Base-by-base conservation (phyloP, 768 basidiomycete genomes). In the Lactifluus subvellereus region DNA sequence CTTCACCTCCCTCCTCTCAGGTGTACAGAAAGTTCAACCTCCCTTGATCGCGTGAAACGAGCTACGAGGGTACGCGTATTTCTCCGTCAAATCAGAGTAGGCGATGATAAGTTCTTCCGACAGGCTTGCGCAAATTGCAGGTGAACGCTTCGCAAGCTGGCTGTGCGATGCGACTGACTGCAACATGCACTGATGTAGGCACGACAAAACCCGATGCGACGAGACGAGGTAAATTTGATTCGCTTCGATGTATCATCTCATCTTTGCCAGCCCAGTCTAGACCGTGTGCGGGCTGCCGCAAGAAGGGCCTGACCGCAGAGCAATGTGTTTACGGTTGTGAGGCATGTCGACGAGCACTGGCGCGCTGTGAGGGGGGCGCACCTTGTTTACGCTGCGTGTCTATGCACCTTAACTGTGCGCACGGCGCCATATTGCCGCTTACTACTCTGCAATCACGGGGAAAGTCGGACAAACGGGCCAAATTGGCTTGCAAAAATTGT, bases 91-190 rank as follows among this genome's bases (percentile, higher is more conserved):
- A 52, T 38, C 9, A 22, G 7, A 13, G 16, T 2, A 54, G 8
- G 30, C 7, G 37, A 48, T 61, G n/a, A 27, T 14, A 0, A 54
- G 6, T 11, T n/a, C 18, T 30, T 35, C 54, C 27, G 4, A 30
- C 67, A 86, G 84, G 84, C 85, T 55, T 86, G 84, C 69, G 74
- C 78, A 62, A 80, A 74, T 65, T 86, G 85, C 79, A 84, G 84
- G 84, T 77, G 75, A 72, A 43, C 18, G 32, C 16, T 9, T 40
- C 18, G 75, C 67, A 47, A 47, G 56, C 40, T 51, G 66, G 40
- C 43, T 45, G 18, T n/a, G 30, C 33, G 20, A n/a, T 40, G 55
- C 7, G 58, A 52, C 52, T 64, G 35, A 22, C 42, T 55, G 10
- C 59, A 67, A 49, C 7, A 45, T 62, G 69, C 57, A 67, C 58